Conservation (phyloP, 2,329 filamentous ascomycete species). For the Daldinia sp. region DNA sequence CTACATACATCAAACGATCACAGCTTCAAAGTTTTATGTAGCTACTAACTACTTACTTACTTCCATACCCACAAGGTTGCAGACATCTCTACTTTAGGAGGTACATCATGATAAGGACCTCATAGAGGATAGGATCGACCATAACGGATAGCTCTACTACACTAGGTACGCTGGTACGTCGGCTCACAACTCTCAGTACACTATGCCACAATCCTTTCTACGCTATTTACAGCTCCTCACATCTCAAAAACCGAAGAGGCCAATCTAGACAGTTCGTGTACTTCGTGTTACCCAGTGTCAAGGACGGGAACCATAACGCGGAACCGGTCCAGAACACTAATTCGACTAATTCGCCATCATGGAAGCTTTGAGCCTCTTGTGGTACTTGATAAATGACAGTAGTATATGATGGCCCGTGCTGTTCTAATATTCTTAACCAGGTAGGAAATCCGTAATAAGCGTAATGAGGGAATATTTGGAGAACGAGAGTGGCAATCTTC, state of each 20-base stretch:
- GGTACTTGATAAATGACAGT: constrained; percentile 39
- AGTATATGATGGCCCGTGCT: constrained; percentile 39
- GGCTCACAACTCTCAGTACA: background rate
- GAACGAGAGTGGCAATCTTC: constrained; percentile 29
- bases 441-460: constrained; percentile 35
- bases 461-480: constrained; percentile 26
- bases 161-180: background rate
- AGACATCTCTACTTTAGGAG: background rate
- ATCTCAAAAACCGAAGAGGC: constrained; percentile 1
- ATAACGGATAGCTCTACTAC: background rate
- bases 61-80: too few species aligned
- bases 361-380: constrained; percentile 30
- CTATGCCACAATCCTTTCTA: background rate
- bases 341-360: constrained; percentile 29
- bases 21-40: constrained; percentile 7
- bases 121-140: constrained; percentile 1
- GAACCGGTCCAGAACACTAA: constrained; percentile 36
- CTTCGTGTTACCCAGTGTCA: constrained; percentile 6
- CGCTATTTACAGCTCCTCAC: background rate
- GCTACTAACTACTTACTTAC: background rate
- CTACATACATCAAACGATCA: background rate
- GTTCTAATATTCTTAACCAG: constrained; percentile 37
- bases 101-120: too few species aligned
- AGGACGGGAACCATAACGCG: constrained; percentile 20
- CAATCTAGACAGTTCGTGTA: constrained; percentile 16